Percentiles rank a stretch among this genome's conserved stretches.
Evolutionary conservation across 2,329 filamentous ascomycete genomes (phyloP).

Genomic region (Fusarium tuaranense): DNA sequence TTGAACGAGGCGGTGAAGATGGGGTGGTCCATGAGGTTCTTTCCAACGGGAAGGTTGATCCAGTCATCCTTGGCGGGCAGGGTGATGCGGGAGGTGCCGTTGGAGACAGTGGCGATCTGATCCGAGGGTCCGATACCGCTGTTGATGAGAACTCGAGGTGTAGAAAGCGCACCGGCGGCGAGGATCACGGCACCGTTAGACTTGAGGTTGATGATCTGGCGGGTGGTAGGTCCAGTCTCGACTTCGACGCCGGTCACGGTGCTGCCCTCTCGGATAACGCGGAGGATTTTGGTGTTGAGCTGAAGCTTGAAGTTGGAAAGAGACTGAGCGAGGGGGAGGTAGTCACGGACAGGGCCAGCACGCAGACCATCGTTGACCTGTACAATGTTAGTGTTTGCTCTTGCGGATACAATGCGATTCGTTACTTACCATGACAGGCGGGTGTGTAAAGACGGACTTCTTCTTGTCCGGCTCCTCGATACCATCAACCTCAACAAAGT

Average conservation of each 20-base stretch:
- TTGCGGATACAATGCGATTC: background rate
- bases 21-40: slow-evolving; percentile 68
- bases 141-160: slow-evolving; percentile 72
- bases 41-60: slow-evolving; percentile 70
- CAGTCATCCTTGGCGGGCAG: slow-evolving; percentile 64
- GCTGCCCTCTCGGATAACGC: slow-evolving; percentile 72
- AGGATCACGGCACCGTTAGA: slow-evolving; percentile 65
- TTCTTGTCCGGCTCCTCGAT: slow-evolving; percentile 75
- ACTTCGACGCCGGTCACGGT: slow-evolving; percentile 76
- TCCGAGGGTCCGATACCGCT: slow-evolving; percentile 72
- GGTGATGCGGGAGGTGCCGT: slow-evolving; percentile 61
- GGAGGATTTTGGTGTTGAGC: slow-evolving; percentile 74
- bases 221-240: slow-evolving; percentile 66
- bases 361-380: slow-evolving; percentile 76
- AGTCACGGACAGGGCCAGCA: slow-evolving; percentile 77
- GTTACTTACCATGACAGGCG: slow-evolving; percentile 55
- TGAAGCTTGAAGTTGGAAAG: slow-evolving; percentile 75
- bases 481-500: slow-evolving; percentile 73
- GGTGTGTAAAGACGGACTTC: slow-evolving; percentile 69
- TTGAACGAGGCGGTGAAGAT: slow-evolving; percentile 52
- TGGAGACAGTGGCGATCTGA: slow-evolving; percentile 65
- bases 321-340: slow-evolving; percentile 71
- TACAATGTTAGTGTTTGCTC: background rate
- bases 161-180: slow-evolving; percentile 76
- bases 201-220: slow-evolving; percentile 43